These are phyloP conservation scores for Rhizomucor miehei DNA, from an alignment of 371 early-diverging fungal genomes.

Conservation along the genomic window DNA sequence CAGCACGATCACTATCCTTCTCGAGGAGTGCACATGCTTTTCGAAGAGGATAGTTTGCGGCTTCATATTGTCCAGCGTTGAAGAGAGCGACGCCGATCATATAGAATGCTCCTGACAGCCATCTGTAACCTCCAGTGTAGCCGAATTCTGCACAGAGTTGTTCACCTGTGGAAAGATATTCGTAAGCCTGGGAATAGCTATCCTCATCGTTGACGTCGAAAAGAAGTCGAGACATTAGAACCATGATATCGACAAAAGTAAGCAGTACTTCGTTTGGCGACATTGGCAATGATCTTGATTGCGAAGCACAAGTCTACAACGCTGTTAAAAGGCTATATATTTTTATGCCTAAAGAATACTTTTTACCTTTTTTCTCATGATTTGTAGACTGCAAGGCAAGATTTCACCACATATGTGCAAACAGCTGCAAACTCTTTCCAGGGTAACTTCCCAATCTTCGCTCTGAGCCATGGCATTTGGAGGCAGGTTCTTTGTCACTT, in stretches of 20 bases:
- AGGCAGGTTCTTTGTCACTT: background rate
- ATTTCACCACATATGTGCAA: constrained; percentile 21
- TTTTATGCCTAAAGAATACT: background rate
- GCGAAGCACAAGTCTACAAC: constrained; percentile 10
- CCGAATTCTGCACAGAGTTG: constrained; percentile 19
- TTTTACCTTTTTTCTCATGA: constrained; percentile 21
- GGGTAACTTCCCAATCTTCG: background rate
- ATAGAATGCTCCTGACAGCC: constrained; percentile 34
- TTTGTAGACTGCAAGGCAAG: constrained; percentile 9
- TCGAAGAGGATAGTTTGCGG: constrained; percentile 33
- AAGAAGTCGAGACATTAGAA: constrained; percentile 27
- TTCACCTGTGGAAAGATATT: constrained; percentile 29
- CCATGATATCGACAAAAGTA: constrained; percentile 31
- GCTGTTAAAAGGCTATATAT: background rate
- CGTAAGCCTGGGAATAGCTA: constrained; percentile 25
- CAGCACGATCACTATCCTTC: constrained; percentile 20
- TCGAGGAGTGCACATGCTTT: constrained; percentile 36
- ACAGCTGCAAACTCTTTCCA: background rate
- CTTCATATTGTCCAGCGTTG: constrained; percentile 13
- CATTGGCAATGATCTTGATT: constrained; percentile 1
- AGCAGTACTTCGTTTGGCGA: constrained; percentile 11
- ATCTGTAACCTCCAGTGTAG: constrained; percentile 29
- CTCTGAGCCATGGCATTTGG: background rate
- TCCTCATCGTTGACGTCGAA: constrained; percentile 22
- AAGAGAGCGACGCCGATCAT: constrained; percentile 32